Evolutionary conservation across 768 basidiomycete genomes (phyloP).

Genomic region (Pholiota molesta): DNA sequence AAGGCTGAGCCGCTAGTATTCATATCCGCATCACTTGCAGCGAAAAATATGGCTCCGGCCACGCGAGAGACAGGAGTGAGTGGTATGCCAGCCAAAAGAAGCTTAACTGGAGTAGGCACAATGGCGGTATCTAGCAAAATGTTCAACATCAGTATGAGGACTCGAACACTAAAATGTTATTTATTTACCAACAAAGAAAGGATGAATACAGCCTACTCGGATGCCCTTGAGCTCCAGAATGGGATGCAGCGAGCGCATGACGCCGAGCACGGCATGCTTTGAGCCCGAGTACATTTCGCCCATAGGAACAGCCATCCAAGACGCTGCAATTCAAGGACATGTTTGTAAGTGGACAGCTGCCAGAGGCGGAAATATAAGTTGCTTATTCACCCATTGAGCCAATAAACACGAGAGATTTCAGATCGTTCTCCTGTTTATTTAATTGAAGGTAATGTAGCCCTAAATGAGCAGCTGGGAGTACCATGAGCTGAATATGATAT

Average conservation of each 20-base stretch:
- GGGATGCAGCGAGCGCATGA: conserved; percentile 51
- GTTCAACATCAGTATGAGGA: conserved; percentile 2
- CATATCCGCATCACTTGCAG: conserved; percentile 47
- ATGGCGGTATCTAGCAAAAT: conserved; percentile 48
- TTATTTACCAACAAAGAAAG: conserved; percentile 53
- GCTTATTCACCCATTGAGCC: conserved; percentile 52
- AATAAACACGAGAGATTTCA: conserved; percentile 54
- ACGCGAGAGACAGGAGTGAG: conserved; percentile 48
- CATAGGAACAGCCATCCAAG: conserved; percentile 47
- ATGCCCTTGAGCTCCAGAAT: conserved; percentile 38
- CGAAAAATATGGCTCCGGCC: conserved; percentile 54
- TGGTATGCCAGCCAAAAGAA: conserved; percentile 53
- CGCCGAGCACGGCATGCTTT: conserved; percentile 56
- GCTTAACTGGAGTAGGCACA: conserved; percentile 38
- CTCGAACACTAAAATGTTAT: neutral
- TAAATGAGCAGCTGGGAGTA: conserved; percentile 45
- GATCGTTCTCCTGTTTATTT: conserved; percentile 36
- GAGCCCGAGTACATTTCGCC: conserved; percentile 52
- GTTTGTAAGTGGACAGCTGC: neutral
- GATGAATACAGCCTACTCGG: conserved; percentile 50
- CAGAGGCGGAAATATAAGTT: neutral
- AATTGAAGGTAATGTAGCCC: conserved; percentile 52
- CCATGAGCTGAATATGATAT: neutral
- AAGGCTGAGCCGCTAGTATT: conserved; percentile 49
- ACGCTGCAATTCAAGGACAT: conserved; percentile 36